Evolutionary conservation across 2,329 filamentous ascomycete species (phyloP).

Genomic region (Claviceps spartinae): DNA sequence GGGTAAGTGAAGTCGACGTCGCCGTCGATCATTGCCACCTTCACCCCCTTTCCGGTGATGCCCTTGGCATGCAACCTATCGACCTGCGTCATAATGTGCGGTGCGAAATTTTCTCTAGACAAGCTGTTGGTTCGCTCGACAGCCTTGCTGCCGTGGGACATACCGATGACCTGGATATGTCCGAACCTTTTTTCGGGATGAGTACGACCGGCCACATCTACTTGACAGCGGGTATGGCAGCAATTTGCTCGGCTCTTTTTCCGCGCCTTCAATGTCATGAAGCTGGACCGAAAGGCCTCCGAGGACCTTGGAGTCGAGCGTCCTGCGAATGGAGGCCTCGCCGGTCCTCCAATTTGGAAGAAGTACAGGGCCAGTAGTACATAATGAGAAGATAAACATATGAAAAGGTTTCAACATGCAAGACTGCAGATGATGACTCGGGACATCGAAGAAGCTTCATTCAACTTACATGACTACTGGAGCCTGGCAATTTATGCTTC

Average conservation of each 20-base stretch:
- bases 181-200: slow-evolving; percentile 29
- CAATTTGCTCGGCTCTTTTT: slow-evolving; percentile 26
- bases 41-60: slow-evolving; percentile 36
- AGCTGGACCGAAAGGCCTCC: slow-evolving; percentile 40
- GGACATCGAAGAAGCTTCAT: neutral
- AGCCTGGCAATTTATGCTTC: slow-evolving; percentile 42
- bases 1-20: slow-evolving; percentile 49
- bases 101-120: slow-evolving; percentile 23
- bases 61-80: slow-evolving; percentile 36
- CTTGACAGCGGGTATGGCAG: slow-evolving; percentile 30
- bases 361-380: no score
- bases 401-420: neutral
- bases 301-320: slow-evolving; percentile 37
- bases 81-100: slow-evolving; percentile 43
- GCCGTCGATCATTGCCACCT: slow-evolving; percentile 38
- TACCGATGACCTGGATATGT: slow-evolving; percentile 28
- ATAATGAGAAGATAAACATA: no score
- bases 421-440: neutral
- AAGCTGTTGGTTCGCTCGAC: slow-evolving; percentile 12
- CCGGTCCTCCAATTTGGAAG: neutral
- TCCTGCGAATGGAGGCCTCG: slow-evolving; percentile 28
- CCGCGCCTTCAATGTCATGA: slow-evolving; percentile 30
- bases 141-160: no score
- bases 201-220: slow-evolving; percentile 34
- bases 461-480: slow-evolving; percentile 29